Evolutionary conservation across 768 basidiomycete species (phyloP).

Genomic region (Hemileccinum rubropunctum): DNA sequence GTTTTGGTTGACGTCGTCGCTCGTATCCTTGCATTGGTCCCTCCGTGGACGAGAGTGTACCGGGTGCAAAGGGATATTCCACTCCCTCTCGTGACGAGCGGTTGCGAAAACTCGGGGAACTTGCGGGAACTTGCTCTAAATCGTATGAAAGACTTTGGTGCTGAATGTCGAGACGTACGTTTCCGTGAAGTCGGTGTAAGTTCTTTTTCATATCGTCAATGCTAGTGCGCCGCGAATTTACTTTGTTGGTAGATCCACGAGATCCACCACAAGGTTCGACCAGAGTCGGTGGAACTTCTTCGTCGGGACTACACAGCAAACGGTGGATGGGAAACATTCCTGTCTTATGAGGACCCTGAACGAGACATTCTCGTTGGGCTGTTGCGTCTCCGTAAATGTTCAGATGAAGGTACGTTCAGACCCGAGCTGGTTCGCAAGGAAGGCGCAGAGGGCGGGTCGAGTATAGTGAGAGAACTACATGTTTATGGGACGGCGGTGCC

Average conservation of each 20-base stretch:
- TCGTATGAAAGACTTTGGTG: slow-evolving; percentile 99
- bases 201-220: slow-evolving; percentile 10
- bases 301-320: slow-evolving; percentile 95
- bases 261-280: slow-evolving; percentile 96
- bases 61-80: slow-evolving; percentile 98
- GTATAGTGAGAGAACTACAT: slow-evolving; percentile 93
- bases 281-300: slow-evolving; percentile 92
- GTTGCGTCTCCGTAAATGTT: slow-evolving; percentile 89
- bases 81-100: slow-evolving; percentile 91
- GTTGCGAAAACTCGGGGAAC: slow-evolving; percentile 97
- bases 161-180: slow-evolving; percentile 94
- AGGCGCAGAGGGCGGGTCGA: slow-evolving; percentile 74
- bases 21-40: slow-evolving; percentile 91
- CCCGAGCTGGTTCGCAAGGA: slow-evolving; percentile 79
- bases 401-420: slow-evolving; percentile 94
- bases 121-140: slow-evolving; percentile 93
- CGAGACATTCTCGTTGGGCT: slow-evolving; percentile 94
- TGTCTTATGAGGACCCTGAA: slow-evolving; percentile 98
- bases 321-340: slow-evolving; percentile 99
- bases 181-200: slow-evolving; percentile 97
- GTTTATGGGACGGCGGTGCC: slow-evolving; percentile 98
- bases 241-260: slow-evolving; percentile 75
- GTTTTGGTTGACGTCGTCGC: slow-evolving; percentile 97
- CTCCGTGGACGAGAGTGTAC: slow-evolving; percentile 98
- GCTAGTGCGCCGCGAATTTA: background rate